Percentiles rank a stretch among this genome's conserved stretches.
Conservation (phyloP, 2,329 filamentous ascomycete genomes). For the Phyllosticta capitalensis region DNA sequence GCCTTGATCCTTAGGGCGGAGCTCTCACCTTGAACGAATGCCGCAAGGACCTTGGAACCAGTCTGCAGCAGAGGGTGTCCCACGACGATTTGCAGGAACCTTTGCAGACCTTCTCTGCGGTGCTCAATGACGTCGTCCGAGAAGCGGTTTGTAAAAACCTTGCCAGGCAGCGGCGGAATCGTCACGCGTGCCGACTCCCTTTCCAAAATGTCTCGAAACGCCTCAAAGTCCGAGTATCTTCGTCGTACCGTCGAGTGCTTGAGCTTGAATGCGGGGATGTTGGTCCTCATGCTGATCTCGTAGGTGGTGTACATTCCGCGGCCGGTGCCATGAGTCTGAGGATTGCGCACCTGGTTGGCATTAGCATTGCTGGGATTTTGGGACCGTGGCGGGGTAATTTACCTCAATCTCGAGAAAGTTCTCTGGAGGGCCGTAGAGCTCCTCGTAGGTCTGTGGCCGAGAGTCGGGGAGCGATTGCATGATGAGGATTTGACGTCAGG, state of each 20-base stretch:
- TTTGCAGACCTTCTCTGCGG: slow-evolving; percentile 78
- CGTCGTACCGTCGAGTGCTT: slow-evolving; percentile 74
- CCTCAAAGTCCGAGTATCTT: slow-evolving; percentile 96
- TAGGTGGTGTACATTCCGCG: slow-evolving; percentile 98
- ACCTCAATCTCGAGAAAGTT: slow-evolving; percentile 99
- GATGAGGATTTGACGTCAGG: neutral
- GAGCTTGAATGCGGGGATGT: slow-evolving; percentile 98
- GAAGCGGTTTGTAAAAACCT: slow-evolving; percentile 97
- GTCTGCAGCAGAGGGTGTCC: slow-evolving; percentile 95
- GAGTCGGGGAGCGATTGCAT: slow-evolving; percentile 59
- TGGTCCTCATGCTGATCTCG: slow-evolving; percentile 94
- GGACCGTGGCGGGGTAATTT: slow-evolving; percentile 16
- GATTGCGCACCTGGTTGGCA: slow-evolving; percentile 67
- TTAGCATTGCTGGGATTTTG: slow-evolving; percentile 15
- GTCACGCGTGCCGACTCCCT: slow-evolving; percentile 88
- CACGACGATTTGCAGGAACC: slow-evolving; percentile 95
- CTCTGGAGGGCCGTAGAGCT: slow-evolving; percentile 96
- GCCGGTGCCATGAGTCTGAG: slow-evolving; percentile 87
- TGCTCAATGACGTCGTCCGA: slow-evolving; percentile 98
- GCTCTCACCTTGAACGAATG: slow-evolving; percentile 84
- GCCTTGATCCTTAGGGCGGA: neutral
- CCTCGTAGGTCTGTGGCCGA: slow-evolving; percentile 91
- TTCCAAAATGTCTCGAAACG: slow-evolving; percentile 97
- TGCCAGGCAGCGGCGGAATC: slow-evolving; percentile 89
- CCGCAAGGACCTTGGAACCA: slow-evolving; percentile 89